Base-by-base conservation (phyloP, 2,329 filamentous ascomycete genomes). In the Botrytis byssoidea region DNA sequence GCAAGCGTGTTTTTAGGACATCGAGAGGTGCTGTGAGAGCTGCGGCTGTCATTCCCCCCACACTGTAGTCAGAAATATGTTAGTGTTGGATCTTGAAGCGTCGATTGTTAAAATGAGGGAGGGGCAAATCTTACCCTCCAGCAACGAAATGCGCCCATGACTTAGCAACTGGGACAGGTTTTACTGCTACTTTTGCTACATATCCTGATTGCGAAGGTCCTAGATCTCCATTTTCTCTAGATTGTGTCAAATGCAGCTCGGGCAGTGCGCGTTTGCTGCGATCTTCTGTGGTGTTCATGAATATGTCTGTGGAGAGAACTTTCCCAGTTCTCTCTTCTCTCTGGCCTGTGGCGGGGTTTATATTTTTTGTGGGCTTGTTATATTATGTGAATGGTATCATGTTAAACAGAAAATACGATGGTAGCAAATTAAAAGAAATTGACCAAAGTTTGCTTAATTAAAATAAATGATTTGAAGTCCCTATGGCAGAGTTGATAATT, bases 11-110 rank as follows among this genome's bases (percentile, higher is more conserved):
- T 83, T 97, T 97, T 69, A 98, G 88, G 46, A 98, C 95, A 81
- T 98, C 95, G 74, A 98, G 91, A 35, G 95, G 95, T 14, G 94
- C 94, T 2, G 95, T 98, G n/a, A 98, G 84, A n/a, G 93, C 91
- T 37, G 95, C 93, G 18, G 95, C 92, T 29, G 93, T 94, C 91
- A 97, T 97, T 78, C 95, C 95, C 78, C 95, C 95, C 70, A 93
- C 84, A 60, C 95, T 97, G 77, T 70, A 66, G 74, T 73, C 74
- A 74, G 64, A 76, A 48, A 74, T 73, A 29, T 75, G 64, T 67
- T 66, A 72, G 71, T 61, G 37, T 20, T 42, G 25, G 37, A 29
- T 12, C 66, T 14, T 72, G 35, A 25, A 35, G 46, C 48, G n/a
- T 67, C 44, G 10, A 60, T 20, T 29, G 10, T 42, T 25, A 68